Conservation (phyloP, 768 basidiomycete species). For the Leccinum barrowsii region DNA sequence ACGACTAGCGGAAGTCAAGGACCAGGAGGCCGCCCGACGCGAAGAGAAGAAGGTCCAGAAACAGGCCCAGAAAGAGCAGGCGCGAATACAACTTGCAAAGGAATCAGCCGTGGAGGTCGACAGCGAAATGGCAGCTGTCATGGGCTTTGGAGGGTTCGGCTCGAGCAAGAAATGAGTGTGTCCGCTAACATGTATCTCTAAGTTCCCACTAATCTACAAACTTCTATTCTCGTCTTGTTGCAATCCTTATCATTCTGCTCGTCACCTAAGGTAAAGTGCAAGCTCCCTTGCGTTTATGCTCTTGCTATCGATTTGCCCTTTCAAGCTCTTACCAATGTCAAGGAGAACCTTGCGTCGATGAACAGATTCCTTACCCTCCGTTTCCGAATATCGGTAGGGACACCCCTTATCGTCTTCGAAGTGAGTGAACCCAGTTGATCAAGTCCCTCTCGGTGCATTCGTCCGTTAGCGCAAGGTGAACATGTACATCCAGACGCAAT, state of each 20-base stretch:
- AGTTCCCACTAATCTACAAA: constrained; percentile 2
- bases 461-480: background rate
- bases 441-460: background rate
- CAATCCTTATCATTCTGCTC: background rate
- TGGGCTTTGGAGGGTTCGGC: constrained; percentile 93
- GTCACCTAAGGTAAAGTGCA: constrained; percentile 23
- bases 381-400: background rate
- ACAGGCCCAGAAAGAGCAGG: constrained; percentile 72
- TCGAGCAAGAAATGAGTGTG: constrained; percentile 65
- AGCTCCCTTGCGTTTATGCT: background rate
- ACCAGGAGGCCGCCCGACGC: constrained; percentile 62
- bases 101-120: constrained; percentile 46
- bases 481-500: constrained; percentile 32
- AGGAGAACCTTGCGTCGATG: background rate
- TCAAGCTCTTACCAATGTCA: background rate
- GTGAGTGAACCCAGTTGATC: background rate
- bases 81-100: constrained; percentile 61
- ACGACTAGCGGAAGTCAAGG: constrained; percentile 78
- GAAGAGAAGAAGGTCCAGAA: constrained; percentile 76
- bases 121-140: constrained; percentile 71
- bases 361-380: background rate
- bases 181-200: constrained; percentile 17
- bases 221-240: background rate
- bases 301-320: background rate
- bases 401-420: background rate